Conservation (phyloP, 441 rosid genomes). For the Adansonia gregorii region DNA sequence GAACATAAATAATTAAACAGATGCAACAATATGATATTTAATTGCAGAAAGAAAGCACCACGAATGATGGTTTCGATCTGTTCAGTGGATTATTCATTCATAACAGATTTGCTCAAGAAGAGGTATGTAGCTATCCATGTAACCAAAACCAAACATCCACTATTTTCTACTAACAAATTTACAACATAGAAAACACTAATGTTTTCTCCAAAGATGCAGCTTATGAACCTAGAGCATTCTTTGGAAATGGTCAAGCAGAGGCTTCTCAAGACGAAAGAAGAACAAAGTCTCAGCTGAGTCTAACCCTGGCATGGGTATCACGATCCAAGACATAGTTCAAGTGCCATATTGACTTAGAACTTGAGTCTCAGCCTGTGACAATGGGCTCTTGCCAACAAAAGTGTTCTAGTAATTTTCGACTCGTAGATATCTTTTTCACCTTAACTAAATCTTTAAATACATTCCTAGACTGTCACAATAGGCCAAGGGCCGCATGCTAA, state of each 20-base stretch:
- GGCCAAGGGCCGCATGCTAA: background rate
- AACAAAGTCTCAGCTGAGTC: slow-evolving; percentile 25
- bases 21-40: slow-evolving; percentile 2
- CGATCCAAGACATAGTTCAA: too few species aligned
- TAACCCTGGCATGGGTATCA: slow-evolving; percentile 1
- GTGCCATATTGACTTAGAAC: too few species aligned
- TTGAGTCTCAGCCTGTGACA: too few species aligned
- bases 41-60: slow-evolving; percentile 49
- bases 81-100: slow-evolving; percentile 52
- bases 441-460: background rate
- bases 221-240: slow-evolving; percentile 47
- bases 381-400: background rate
- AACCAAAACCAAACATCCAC: background rate
- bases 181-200: background rate
- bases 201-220: slow-evolving; percentile 40
- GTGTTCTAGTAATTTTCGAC: background rate
- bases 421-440: background rate
- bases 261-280: slow-evolving; percentile 40
- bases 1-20: background rate
- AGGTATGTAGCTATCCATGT: slow-evolving; percentile 39
- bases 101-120: slow-evolving; percentile 55
- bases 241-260: slow-evolving; percentile 45
- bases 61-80: slow-evolving; percentile 50
- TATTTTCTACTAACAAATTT: background rate
- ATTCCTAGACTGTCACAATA: background rate